Conservation (phyloP, 228 moss, liverwort and hornwort species). For the Sphagnum magellanicum region DNA sequence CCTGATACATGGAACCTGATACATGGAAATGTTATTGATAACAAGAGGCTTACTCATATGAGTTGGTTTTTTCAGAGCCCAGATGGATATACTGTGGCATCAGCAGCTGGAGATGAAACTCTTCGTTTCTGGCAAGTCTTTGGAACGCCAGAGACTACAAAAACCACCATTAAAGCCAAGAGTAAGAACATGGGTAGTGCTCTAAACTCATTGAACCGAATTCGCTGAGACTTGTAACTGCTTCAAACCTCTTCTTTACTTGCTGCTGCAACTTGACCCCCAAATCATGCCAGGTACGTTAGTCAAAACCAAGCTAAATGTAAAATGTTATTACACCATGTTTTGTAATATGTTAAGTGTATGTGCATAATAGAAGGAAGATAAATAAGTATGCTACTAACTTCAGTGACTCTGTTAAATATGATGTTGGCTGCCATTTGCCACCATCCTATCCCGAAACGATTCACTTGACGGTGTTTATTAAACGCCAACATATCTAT, state of each 20-base stretch:
- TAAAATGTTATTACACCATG: not conserved
- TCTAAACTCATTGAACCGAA: constrained; percentile 41
- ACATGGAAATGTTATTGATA: no score
- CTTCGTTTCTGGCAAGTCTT: constrained; percentile 97
- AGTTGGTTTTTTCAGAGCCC: constrained; percentile 48
- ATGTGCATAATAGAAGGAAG: not conserved
- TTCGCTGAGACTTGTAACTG: constrained; percentile 15
- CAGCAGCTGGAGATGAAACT: constrained; percentile 95
- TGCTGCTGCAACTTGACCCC: no score
- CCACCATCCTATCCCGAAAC: not conserved
- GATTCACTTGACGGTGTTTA: constrained; percentile 38
- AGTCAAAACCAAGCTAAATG: no score
- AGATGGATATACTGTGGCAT: constrained; percentile 86
- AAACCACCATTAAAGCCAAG: constrained; percentile 38
- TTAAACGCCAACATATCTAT: constrained; percentile 42
- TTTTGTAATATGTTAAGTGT: not conserved
- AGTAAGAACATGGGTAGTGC: constrained; percentile 47
- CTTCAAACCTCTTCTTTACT: no score
- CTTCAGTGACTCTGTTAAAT: constrained; percentile 9
- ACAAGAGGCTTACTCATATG: no score
- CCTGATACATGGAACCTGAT: no score
- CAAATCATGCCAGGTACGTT: no score
- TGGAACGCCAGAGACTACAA: constrained; percentile 62
- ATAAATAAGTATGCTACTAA: constrained; percentile 17
- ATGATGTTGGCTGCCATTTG: constrained; percentile 4